Percentiles rank a stretch among this genome's conserved stretches.
These are phyloP conservation scores for Phytophthora pinifolia DNA, from an alignment of 352 stramenopile genomes.

Conservation along the genomic window DNA sequence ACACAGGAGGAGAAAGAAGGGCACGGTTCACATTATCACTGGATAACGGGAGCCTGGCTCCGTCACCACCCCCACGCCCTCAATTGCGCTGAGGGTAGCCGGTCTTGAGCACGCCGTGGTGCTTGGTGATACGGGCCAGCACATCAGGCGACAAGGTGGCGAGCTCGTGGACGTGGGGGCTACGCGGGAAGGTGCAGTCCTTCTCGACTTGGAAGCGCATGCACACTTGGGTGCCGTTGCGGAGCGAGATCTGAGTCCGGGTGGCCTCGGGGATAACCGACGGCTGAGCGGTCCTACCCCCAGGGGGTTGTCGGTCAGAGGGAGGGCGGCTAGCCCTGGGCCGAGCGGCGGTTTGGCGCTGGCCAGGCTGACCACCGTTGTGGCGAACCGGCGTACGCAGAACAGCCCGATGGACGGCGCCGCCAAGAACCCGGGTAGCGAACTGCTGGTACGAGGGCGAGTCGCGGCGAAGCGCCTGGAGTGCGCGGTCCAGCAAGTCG, in stretches of 20 bases:
- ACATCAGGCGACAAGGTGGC: not conserved
- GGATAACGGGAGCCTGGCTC: too few species aligned
- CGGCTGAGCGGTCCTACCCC: too few species aligned
- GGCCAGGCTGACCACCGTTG: not conserved
- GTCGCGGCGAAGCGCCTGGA: not conserved
- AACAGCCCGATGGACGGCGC: not conserved
- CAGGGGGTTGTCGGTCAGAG: not conserved
- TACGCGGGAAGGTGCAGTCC: not conserved
- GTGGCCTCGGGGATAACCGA: too few species aligned
- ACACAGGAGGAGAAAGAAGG: too few species aligned
- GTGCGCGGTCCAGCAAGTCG: too few species aligned
- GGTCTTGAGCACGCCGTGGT: not conserved
- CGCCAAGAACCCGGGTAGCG: not conserved
- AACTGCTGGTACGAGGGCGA: not conserved
- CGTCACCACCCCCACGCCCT: not conserved
- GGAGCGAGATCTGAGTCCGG: too few species aligned
- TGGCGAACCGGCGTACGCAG: not conserved
- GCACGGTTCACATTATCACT: too few species aligned
- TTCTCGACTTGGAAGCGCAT: slow-evolving; percentile 4
- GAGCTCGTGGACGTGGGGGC: not conserved
- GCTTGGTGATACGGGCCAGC: not conserved
- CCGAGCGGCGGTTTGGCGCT: not conserved
- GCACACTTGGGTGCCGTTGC: too few species aligned
- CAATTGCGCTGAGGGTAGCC: not conserved
- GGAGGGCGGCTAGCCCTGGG: not conserved